Evolutionary conservation across 2,329 filamentous ascomycete species (phyloP).

Genomic region (Aspergillus caelatus): DNA sequence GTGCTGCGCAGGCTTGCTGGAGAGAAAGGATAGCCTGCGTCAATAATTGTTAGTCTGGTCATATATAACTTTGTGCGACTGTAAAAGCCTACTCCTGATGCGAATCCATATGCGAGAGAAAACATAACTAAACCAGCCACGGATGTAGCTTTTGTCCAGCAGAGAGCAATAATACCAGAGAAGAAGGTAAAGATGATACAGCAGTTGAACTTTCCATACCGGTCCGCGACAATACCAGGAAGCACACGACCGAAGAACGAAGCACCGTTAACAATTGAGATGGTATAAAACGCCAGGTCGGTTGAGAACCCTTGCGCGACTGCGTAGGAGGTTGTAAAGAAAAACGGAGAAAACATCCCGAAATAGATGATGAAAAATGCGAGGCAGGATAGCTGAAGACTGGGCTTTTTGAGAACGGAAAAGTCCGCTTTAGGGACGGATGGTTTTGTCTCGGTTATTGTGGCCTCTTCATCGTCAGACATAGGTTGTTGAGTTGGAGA

Average conservation of each 20-base stretch:
- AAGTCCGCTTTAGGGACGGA: conserved; percentile 13
- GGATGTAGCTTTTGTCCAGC: conserved; percentile 47
- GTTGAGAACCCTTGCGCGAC: conserved; percentile 30
- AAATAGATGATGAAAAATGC: conserved; percentile 42
- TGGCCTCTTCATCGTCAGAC: neutral
- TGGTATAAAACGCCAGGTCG: conserved; percentile 40
- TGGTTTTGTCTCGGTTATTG: neutral
- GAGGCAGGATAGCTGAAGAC: conserved; percentile 29
- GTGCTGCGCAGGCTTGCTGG: conserved; percentile 50
- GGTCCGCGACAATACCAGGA: conserved; percentile 40
- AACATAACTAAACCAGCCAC: conserved; percentile 50
- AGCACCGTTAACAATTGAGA: conserved; percentile 42
- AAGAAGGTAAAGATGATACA: conserved; percentile 32
- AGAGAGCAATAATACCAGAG: conserved; percentile 47
- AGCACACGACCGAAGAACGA: conserved; percentile 43
- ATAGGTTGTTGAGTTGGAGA: neutral
- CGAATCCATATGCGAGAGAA: conserved; percentile 50
- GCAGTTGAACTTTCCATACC: conserved; percentile 37
- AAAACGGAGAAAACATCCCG: conserved; percentile 45
- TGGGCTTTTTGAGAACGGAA: conserved; percentile 27
- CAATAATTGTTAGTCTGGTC: neutral
- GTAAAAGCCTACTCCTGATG: conserved; percentile 42
- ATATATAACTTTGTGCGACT: neutral
- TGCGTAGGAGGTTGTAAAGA: conserved; percentile 39
- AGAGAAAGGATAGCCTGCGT: conserved; percentile 50